Percentiles rank a stretch among this genome's conserved stretches.
phyloP scores from a whole-genome alignment of 2,329 filamentous ascomycete genomes.

The Beauveria australis region DNA sequence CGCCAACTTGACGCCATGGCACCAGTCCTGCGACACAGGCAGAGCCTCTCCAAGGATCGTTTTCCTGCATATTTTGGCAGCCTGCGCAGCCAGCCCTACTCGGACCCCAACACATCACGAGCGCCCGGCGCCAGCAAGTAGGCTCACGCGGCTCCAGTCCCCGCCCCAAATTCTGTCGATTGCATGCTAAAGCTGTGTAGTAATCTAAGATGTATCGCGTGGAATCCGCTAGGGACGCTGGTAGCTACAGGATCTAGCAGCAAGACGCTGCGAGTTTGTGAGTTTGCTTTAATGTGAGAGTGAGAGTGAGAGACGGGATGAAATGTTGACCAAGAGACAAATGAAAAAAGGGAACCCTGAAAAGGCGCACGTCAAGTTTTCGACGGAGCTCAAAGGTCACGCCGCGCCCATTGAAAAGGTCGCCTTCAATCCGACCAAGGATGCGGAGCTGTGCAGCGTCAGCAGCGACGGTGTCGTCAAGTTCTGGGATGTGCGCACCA shows the following conservation, averaged over 20 bases:
- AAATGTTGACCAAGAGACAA: neutral
- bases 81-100: constrained; percentile 64
- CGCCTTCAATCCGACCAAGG: constrained; percentile 68
- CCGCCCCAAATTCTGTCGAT: neutral
- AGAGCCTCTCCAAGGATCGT: constrained; percentile 58
- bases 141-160: constrained; percentile 11
- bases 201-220: constrained; percentile 72
- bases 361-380: constrained; percentile 62
- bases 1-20: constrained; percentile 26
- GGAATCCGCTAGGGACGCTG: constrained; percentile 78
- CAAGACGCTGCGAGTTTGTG: constrained; percentile 65
- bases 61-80: constrained; percentile 60
- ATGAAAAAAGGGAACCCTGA: constrained; percentile 61
- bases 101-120: constrained; percentile 48
- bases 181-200: constrained; percentile 13
- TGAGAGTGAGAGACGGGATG: neutral
- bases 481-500: constrained; percentile 73
- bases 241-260: constrained; percentile 74
- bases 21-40: constrained; percentile 36
- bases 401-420: constrained; percentile 62
- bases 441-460: constrained; percentile 68
- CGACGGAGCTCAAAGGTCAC: constrained; percentile 67
- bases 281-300: constrained; percentile 20
- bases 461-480: constrained; percentile 66
- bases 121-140: constrained; percentile 31